Base-by-base conservation (phyloP, 805 yeast genomes). In the Myxozyma neglecta region DNA sequence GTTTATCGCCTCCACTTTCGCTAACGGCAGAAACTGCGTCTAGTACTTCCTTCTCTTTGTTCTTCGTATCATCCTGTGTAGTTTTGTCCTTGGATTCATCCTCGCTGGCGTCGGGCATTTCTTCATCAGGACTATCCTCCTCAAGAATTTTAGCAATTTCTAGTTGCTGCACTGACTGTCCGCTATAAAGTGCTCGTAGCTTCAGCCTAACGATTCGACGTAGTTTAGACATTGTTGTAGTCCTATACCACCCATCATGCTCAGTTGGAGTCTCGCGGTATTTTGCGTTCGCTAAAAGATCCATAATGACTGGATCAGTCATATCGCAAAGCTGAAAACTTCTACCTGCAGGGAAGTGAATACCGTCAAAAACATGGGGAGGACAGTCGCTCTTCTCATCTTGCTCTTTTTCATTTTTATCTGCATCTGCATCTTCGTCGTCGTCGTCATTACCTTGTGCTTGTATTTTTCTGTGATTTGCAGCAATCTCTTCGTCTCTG, bases 271-370 rank as follows among this genome's bases (percentile, higher is more conserved):
- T 73, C 0, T 75, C 75, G 36, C 77, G 76, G 1, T 83, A 60
- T 9, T 72, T 74, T 16, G 80, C 74, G 10, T 71, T 64, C 8
- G 74, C 72, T 5, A 89, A 69, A 13, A 86, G 68, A 3, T 72
- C 70, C 11, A 69, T 68, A 9, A 92, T 77, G 65, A 85, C 86
- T 9, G 84, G 82, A 70, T 90, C 96, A 6, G 80, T 72, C 5
- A 94, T 77, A 70, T 93, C 92, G 35, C 91, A 92, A 8, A 94
- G 76, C 70, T 90, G 97, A 68, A 88, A 85, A 62, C 87, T 82
- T 9, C 89, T 82, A 6, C 89, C 82, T 58, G 80, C 76, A 0
- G 97, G 96, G 20, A 88, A 71, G 46, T 79, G 81, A 3, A 75
- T 76, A 4, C 97, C 98, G 62, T 87, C 86, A 74, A 92, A 92